Conservation (phyloP, 768 basidiomycete species). For the Leccinum arenicola region DNA sequence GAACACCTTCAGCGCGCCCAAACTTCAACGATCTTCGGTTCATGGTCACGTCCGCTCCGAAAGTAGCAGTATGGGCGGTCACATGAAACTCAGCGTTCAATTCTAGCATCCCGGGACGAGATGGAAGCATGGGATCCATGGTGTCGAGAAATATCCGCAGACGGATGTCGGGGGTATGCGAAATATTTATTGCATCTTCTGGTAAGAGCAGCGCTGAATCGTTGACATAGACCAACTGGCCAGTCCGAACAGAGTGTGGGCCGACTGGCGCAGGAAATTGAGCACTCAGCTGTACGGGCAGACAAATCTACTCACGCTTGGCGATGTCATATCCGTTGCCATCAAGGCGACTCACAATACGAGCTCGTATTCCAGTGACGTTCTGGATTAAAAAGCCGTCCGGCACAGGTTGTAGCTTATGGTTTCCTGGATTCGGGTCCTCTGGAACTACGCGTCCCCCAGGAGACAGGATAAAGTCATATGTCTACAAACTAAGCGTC, state of each 20-base stretch:
- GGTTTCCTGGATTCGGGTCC: conserved; percentile 63
- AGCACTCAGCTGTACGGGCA: not conserved
- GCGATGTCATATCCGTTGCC: conserved; percentile 84
- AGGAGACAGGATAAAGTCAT: conserved; percentile 76
- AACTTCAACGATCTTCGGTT: conserved; percentile 39
- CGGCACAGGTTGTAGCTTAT: conserved; percentile 59
- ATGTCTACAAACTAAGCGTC: conserved; percentile 41
- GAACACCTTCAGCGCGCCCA: conserved; percentile 50
- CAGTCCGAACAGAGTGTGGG: conserved; percentile 73
- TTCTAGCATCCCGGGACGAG: conserved; percentile 39
- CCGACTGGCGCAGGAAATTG: conserved; percentile 54
- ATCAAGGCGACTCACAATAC: conserved; percentile 77
- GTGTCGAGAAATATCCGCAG: conserved; percentile 58
- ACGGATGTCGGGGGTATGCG: conserved; percentile 41
- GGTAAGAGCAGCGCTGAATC: conserved; percentile 51
- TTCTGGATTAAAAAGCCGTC: conserved; percentile 79
- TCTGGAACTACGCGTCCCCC: conserved; percentile 52
- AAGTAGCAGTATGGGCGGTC: conserved; percentile 62
- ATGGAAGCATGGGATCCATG: conserved; percentile 45
- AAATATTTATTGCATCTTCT: conserved; percentile 20
- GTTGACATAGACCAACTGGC: conserved; percentile 80
- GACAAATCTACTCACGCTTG: conserved; percentile 52
- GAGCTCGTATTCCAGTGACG: conserved; percentile 73
- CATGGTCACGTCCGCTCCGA: conserved; percentile 61
- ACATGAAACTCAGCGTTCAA: conserved; percentile 46